These are phyloP conservation scores for Vanrija humicola DNA, from an alignment of 1,284 basidiomycete genomes.

Conservation along the genomic window DNA sequence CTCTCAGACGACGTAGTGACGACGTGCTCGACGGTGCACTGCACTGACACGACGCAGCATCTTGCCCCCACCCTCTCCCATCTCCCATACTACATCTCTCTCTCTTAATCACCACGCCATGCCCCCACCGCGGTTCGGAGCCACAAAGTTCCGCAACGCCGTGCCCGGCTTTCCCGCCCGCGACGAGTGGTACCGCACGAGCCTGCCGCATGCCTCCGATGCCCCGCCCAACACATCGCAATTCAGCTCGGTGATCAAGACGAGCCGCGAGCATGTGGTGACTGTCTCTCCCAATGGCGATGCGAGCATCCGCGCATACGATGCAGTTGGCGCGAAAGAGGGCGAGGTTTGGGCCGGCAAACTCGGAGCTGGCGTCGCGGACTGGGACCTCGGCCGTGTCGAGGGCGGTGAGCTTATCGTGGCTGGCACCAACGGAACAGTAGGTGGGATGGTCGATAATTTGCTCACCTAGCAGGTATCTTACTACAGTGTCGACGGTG, in stretches of 20 bases:
- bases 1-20: neutral
- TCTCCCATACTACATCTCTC: neutral
- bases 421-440: constrained; percentile 32
- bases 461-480: constrained; percentile 4
- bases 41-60: constrained; percentile 1
- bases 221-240: constrained; percentile 16
- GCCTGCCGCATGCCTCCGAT: constrained; percentile 14
- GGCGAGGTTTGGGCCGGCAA: constrained; percentile 19
- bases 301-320: constrained; percentile 27
- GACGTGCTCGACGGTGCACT: neutral
- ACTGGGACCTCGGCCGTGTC: constrained; percentile 40
- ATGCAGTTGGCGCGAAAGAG: constrained; percentile 4
- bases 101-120: constrained; percentile 8
- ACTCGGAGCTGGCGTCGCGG: constrained; percentile 31
- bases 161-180: constrained; percentile 21
- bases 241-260: constrained; percentile 35
- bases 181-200: constrained; percentile 35
- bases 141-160: constrained; percentile 44
- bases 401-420: constrained; percentile 33
- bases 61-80: neutral
- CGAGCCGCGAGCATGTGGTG: constrained; percentile 31
- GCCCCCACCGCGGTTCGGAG: constrained; percentile 33
- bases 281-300: constrained; percentile 34
- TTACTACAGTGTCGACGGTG: constrained; percentile 2
- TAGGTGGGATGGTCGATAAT: constrained; percentile 11